These are phyloP conservation scores for Fusarium hainanense DNA, from an alignment of 2,329 filamentous ascomycete species.

Conservation along the genomic window DNA sequence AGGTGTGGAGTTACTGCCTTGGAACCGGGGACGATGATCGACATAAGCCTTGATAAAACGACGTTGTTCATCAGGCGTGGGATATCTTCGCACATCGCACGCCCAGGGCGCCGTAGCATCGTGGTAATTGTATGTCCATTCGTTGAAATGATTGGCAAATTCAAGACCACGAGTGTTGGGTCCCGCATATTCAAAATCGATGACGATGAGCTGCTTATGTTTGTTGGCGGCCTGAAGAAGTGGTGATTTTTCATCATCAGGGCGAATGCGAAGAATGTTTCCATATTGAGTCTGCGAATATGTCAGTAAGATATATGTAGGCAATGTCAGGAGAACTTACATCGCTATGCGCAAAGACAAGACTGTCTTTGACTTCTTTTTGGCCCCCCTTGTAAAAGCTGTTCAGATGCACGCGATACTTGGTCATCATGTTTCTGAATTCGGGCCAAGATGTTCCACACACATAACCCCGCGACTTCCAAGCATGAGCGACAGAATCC, in stretches of 20 bases:
- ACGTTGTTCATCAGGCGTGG: slow-evolving; percentile 81
- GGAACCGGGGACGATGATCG: slow-evolving; percentile 78
- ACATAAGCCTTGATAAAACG: slow-evolving; percentile 90
- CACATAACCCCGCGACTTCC: slow-evolving; percentile 78
- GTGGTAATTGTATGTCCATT: slow-evolving; percentile 99
- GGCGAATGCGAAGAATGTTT: slow-evolving; percentile 84
- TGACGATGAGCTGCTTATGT: slow-evolving; percentile 96
- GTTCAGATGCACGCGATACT: slow-evolving; percentile 80
- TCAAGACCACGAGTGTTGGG: slow-evolving; percentile 88
- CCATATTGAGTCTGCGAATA: slow-evolving; percentile 88
- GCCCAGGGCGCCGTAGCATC: slow-evolving; percentile 71
- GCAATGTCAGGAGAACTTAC: slow-evolving; percentile 61
- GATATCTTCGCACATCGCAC: slow-evolving; percentile 78
- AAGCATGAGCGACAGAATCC: slow-evolving; percentile 57
- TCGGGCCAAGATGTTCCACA: slow-evolving; percentile 85
- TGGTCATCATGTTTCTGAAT: slow-evolving; percentile 80
- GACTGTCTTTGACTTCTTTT: slow-evolving; percentile 73
- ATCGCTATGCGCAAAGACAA: slow-evolving; percentile 98
- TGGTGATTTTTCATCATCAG: slow-evolving; percentile 80
- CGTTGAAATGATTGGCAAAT: slow-evolving; percentile 97
- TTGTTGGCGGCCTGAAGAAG: slow-evolving; percentile 89
- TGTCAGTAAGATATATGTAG: slow-evolving; percentile 14
- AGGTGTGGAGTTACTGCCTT: slow-evolving; percentile 60
- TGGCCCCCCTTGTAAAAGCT: slow-evolving; percentile 73
- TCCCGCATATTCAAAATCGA: slow-evolving; percentile 97